Evolutionary conservation across 176 grass and related monocot genomes (phyloP), one percentile per base, ranked within the genome.

Genomic region (Canna indica): DNA sequence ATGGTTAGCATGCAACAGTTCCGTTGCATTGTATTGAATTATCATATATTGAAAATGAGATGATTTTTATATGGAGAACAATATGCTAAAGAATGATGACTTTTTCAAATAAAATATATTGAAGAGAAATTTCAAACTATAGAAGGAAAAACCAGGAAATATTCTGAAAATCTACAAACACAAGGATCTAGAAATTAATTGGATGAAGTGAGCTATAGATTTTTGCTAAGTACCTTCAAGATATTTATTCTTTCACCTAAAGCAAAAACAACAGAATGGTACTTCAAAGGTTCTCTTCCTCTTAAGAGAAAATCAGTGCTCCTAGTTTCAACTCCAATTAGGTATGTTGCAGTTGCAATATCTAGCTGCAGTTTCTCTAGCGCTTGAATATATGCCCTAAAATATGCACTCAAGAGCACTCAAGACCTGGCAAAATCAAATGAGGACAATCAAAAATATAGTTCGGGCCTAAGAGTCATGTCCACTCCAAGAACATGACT

Each of bases 391-490:
- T 97, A 97, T 27, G 94, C 89, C 64, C 86, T 81, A 52, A 97
- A 97, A 90, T 97, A 89, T 75, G 89, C 89, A 78, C 94, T 97
- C 52, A n/a, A n/a, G n/a, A n/a, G n/a, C n/a, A n/a, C n/a, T n/a
- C n/a, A 97, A 71, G 48, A 93, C 94, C 94, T 97, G 72, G 65
- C 0, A 10, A 13, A 34, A 70, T 20, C 78, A 74, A 77, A 61
- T n/a, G 22, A 52, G 69, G 38, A 28, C 28, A 35, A 71, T 33
- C 36, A 14, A 59, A 74, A 56, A n/a, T n/a, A n/a, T n/a, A n/a
- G n/a, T n/a, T n/a, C n/a, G n/a, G n/a, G n/a, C n/a, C n/a, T n/a
- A n/a, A n/a, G n/a, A n/a, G n/a, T n/a, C n/a, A n/a, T n/a, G n/a
- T n/a, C n/a, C n/a, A n/a, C n/a, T n/a, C n/a, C n/a, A n/a, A n/a